These are phyloP conservation scores for Tulasnella sp. DNA, from an alignment of 768 basidiomycete genomes.

Conservation along the genomic window DNA sequence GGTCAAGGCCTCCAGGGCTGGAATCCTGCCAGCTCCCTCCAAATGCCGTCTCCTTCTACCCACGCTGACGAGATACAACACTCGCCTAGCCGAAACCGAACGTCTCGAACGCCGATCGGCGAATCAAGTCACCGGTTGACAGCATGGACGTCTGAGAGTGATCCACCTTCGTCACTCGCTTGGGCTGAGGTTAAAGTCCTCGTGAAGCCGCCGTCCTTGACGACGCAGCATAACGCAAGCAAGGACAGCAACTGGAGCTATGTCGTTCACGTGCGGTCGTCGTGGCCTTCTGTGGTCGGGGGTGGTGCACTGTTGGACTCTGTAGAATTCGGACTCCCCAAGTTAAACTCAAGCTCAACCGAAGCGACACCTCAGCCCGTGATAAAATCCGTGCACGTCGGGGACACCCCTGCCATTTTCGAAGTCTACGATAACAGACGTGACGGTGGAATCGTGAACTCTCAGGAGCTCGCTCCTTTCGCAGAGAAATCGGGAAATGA, in stretches of 20 bases:
- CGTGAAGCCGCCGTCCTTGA: background rate
- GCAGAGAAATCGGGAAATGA: background rate
- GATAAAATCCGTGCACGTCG: background rate
- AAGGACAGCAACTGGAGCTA: background rate
- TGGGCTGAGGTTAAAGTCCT: conserved; percentile 1
- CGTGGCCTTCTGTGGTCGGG: background rate
- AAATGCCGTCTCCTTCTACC: background rate
- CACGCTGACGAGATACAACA: background rate
- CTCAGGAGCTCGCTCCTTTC: background rate
- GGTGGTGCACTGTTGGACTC: background rate
- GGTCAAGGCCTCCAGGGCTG: background rate
- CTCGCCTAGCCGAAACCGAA: background rate
- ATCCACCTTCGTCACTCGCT: background rate
- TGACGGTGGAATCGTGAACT: background rate
- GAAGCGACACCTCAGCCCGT: background rate
- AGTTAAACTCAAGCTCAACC: background rate
- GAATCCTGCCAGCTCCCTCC: background rate
- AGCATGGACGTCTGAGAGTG: background rate
- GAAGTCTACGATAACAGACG: background rate
- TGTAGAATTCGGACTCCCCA: background rate
- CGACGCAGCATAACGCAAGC: background rate
- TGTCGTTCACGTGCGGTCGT: background rate
- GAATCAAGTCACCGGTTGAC: background rate
- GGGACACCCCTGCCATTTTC: background rate
- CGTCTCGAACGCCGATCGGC: background rate